Evolutionary conservation across 768 basidiomycete species (phyloP).

Genomic region (Amylocystis lapponica): DNA sequence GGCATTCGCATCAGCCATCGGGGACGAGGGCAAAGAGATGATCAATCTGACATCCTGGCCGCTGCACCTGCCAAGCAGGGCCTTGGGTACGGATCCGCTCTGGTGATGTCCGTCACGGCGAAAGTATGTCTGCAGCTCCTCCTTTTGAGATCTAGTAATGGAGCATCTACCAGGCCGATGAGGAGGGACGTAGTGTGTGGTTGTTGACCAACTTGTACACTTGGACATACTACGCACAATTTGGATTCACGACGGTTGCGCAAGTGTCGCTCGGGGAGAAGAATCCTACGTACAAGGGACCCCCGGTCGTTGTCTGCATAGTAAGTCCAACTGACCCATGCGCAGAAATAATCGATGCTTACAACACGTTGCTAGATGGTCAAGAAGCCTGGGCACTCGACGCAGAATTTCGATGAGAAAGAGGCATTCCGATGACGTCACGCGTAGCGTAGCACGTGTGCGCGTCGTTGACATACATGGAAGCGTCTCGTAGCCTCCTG

Average conservation of each 20-base stretch:
- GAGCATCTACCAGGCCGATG: slow-evolving; percentile 8
- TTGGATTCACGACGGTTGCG: slow-evolving; percentile 8
- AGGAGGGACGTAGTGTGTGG: slow-evolving; percentile 6
- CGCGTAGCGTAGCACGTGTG: too few species aligned
- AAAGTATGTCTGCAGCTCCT: slow-evolving; percentile 9
- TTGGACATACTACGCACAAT: slow-evolving; percentile 10
- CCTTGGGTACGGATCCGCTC: slow-evolving; percentile 11
- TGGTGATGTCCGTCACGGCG: slow-evolving; percentile 5
- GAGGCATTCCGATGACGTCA: too few species aligned
- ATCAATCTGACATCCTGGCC: slow-evolving; percentile 6
- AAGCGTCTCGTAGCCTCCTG: too few species aligned
- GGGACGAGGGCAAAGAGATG: slow-evolving; percentile 8
- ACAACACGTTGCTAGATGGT: slow-evolving; percentile 1
- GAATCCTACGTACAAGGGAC: slow-evolving; percentile 11
- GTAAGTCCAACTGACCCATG: slow-evolving; percentile 3
- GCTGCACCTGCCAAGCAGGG: slow-evolving; percentile 10
- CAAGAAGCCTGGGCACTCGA: too few species aligned
- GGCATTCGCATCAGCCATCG: not conserved
- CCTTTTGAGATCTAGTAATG: not conserved
- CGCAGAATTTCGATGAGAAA: too few species aligned
- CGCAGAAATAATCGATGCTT: not conserved
- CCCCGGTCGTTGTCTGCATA: slow-evolving; percentile 10
- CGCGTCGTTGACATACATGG: too few species aligned
- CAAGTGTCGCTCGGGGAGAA: slow-evolving; percentile 2
- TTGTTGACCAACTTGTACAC: slow-evolving; percentile 7